Evolutionary conservation across 2,329 filamentous ascomycete genomes (phyloP), one percentile per base, ranked within the genome.

Genomic region (Apiospora kogelbergensis): DNA sequence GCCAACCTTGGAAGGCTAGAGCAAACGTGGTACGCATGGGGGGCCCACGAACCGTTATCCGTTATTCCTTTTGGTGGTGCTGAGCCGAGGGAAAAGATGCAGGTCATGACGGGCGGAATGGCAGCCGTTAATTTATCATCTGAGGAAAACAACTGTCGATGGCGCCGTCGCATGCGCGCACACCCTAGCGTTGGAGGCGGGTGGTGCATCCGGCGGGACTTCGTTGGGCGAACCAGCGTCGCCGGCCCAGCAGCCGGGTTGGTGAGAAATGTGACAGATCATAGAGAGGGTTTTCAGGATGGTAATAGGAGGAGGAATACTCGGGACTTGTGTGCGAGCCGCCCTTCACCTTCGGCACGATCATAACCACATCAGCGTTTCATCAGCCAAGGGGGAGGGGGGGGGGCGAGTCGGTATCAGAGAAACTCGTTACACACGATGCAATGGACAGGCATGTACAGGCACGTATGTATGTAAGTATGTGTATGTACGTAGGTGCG

Each of bases 311-410:
- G 53, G 53, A 60, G 53, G 30, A 3, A n/a, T 60, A 22, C 17
- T 60, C 53, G 53, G 53, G 30, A 37, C 10, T 22, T 60, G 53
- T 37, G n/a, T 13, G 10, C 53, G 30, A 60, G 53, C 53, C 53
- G 53, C n/a, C 26, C 48, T 15, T n/a, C 30, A 20, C n/a, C n/a
- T 37, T 37, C 53, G 26, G 53, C 11, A 60, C 30, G 41, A 65
- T 65, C 63, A 65, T 65, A 65, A 65, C 63, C 37, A 65, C 63
- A 44, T 65, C 63, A 65, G 40, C 24, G 24, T 65, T 42, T 37
- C 63, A 65, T 65, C 63, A 65, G 63, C 63, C 37, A 65, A 65
- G 53, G 26, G 30, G 26, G 26, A 3, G n/a, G 33, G 33, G 7
- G 33, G 4, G 33, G 7, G 20, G 9, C 26, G 17, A 37, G 26